Conservation (phyloP, 2,329 filamentous ascomycete genomes). For the Nemania diffusa region DNA sequence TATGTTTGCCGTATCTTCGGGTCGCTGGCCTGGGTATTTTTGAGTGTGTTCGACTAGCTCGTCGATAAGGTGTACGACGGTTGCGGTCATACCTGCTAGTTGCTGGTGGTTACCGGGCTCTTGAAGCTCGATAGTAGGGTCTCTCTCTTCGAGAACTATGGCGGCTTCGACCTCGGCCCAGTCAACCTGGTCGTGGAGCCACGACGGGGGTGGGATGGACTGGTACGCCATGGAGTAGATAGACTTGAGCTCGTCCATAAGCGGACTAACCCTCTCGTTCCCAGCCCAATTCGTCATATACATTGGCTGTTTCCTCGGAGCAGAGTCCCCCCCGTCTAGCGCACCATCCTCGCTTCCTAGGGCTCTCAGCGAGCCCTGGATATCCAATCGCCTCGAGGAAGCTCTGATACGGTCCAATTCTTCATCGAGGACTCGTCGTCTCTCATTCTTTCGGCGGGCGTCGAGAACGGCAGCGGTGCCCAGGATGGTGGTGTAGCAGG, state of each 20-base stretch:
- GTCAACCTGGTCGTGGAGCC: constrained; percentile 41
- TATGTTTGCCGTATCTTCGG: constrained; percentile 17
- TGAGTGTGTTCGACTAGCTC: constrained; percentile 31
- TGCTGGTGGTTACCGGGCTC: constrained; percentile 39
- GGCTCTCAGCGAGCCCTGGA: constrained; percentile 15
- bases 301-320: not conserved
- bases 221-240: constrained; percentile 37
- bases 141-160: constrained; percentile 42
- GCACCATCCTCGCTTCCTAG: not conserved
- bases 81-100: constrained; percentile 33
- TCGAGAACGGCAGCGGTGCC: constrained; percentile 73
- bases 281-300: constrained; percentile 6
- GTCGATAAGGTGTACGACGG: constrained; percentile 39
- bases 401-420: constrained; percentile 66
- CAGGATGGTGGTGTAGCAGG: constrained; percentile 74
- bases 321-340: not conserved
- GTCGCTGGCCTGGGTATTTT: not conserved
- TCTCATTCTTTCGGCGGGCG: constrained; percentile 66
- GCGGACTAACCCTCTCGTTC: constrained; percentile 11
- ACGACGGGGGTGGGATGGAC: constrained; percentile 34
- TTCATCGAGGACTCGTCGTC: constrained; percentile 69
- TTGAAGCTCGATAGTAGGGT: constrained; percentile 31
- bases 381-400: constrained; percentile 53
- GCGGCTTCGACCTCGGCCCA: constrained; percentile 46
- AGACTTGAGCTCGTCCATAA: constrained; percentile 42